These are phyloP conservation scores for Rhododendron mucronatum DNA, from an alignment of 148 eudicot species.

Conservation along the genomic window DNA sequence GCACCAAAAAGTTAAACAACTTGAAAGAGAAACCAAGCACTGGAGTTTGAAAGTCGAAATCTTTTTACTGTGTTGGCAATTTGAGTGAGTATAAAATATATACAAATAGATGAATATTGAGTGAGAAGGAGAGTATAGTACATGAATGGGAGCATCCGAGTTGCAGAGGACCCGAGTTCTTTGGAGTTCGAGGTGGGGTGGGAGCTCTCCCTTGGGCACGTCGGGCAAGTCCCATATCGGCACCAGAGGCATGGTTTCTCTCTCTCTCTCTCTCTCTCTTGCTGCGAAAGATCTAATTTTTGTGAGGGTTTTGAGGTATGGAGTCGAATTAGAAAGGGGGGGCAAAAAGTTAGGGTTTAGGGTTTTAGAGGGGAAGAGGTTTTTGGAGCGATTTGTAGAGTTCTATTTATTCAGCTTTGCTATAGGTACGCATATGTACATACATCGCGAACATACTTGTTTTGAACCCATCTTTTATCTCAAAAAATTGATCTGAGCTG, in stretches of 20 bases:
- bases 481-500: too few species aligned
- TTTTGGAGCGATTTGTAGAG: background rate
- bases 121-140: constrained; percentile 6
- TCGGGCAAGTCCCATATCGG: constrained; percentile 44
- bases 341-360: background rate
- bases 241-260: constrained; percentile 9
- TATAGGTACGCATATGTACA: too few species aligned
- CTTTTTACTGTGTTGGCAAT: background rate
- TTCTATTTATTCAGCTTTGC: background rate
- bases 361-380: background rate
- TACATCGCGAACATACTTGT: too few species aligned
- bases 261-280: background rate
- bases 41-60: background rate
- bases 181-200: constrained; percentile 64
- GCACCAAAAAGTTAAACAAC: background rate
- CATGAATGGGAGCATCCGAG: constrained; percentile 66
- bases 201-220: constrained; percentile 40
- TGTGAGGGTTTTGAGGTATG: background rate
- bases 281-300: background rate
- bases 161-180: constrained; percentile 72
- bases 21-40: background rate
- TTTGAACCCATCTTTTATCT: too few species aligned
- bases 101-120: background rate
- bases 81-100: background rate
- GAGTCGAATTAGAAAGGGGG: background rate